These are phyloP conservation scores for Malassezia obtusa DNA, from an alignment of 1,284 basidiomycete species.

Conservation along the genomic window DNA sequence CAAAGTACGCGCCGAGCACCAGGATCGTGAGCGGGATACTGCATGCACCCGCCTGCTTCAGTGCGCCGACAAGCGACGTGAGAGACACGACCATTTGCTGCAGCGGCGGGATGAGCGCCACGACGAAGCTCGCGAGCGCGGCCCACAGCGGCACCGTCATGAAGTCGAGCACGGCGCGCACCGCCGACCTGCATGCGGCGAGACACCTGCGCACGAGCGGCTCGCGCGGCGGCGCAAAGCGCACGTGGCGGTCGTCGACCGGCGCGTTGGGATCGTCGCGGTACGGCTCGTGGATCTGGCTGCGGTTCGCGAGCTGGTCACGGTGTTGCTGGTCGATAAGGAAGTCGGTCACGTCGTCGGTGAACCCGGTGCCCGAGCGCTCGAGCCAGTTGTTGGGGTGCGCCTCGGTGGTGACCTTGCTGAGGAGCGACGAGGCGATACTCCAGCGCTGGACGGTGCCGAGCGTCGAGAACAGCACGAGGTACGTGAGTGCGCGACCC, in stretches of 20 bases:
- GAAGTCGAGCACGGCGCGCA: conserved; percentile 59
- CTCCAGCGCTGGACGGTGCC: conserved; percentile 61
- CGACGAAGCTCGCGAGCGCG: conserved; percentile 65
- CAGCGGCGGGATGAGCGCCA: conserved; percentile 67
- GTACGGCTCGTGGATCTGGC: neutral
- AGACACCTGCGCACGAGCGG: neutral
- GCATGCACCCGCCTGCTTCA: conserved; percentile 49
- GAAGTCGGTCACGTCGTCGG: conserved; percentile 15
- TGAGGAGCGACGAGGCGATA: conserved; percentile 49
- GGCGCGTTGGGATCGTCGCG: conserved; percentile 1
- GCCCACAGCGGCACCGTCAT: conserved; percentile 61
- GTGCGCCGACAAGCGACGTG: conserved; percentile 50
- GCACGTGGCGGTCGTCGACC: neutral
- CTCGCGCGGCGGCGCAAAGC: neutral
- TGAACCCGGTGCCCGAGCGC: neutral
- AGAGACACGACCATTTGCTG: conserved; percentile 46
- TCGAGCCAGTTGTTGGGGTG: neutral
- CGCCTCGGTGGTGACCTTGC: conserved; percentile 9
- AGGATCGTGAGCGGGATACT: conserved; percentile 72
- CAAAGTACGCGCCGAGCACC: conserved; percentile 83
- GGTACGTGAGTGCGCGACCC: conserved; percentile 79
- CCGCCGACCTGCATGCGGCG: conserved; percentile 14
- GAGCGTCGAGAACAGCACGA: conserved; percentile 81
- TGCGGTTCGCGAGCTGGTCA: neutral
- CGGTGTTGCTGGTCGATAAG: conserved; percentile 11